Evolutionary conservation across 768 basidiomycete species (phyloP).

Genomic region (Tulasnella sp.): DNA sequence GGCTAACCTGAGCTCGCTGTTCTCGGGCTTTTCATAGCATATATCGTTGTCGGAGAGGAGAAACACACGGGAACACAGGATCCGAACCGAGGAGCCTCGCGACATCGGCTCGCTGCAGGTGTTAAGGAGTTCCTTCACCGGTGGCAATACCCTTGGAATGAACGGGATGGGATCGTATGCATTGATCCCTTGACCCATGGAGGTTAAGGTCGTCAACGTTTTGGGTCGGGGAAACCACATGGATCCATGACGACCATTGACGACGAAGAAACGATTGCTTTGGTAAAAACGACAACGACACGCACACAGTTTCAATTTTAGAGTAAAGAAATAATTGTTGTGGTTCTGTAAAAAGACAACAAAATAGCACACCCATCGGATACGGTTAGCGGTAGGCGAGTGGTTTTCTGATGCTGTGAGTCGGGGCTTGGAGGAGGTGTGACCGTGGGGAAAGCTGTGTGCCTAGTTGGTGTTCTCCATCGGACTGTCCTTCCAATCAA

Average conservation of each 20-base stretch:
- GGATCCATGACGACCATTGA: neutral
- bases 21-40: slow-evolving; percentile 49
- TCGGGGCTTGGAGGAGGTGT: neutral
- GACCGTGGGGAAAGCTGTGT: slow-evolving; percentile 10
- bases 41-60: slow-evolving; percentile 89
- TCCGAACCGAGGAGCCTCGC: slow-evolving; percentile 70
- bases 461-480: neutral
- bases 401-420: neutral
- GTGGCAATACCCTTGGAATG: slow-evolving; percentile 93
- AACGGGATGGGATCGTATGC: slow-evolving; percentile 84
- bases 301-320: neutral
- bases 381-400: neutral
- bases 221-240: slow-evolving; percentile 1
- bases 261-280: neutral
- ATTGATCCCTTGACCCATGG: slow-evolving; percentile 79
- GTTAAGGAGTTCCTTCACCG: slow-evolving; percentile 88
- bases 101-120: slow-evolving; percentile 75
- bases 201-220: neutral
- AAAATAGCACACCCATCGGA: neutral
- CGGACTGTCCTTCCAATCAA: neutral
- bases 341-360: neutral
- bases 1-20: slow-evolving; percentile 4
- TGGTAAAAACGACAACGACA: neutral
- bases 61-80: slow-evolving; percentile 95
- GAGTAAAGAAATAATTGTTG: neutral